Evolutionary conservation across 495 filamentous ascomycete species (phyloP), one percentile per base, ranked within the genome.

Genomic region (Penicillium pancosmium): DNA sequence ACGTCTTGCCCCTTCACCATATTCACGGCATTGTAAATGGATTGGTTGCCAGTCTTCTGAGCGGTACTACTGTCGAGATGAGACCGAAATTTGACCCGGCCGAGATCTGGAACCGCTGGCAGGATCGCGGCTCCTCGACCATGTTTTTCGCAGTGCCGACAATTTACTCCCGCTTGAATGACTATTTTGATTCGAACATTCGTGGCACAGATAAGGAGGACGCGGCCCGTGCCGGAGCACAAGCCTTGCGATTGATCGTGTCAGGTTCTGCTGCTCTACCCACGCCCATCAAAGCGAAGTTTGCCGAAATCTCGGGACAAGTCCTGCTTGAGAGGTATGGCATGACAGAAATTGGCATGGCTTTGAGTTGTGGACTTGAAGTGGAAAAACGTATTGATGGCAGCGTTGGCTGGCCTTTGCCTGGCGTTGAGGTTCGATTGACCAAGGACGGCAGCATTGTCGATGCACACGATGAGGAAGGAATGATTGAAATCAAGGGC

Each of bases 341-440:
- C 5, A 80, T 80, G 77, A 80, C 77, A 1, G 77, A 80, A 61
- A 77, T 78, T 25, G 76, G 76, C 5, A 80, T 80, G 76, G 76
- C 67, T n/a, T 52, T 79, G 16, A 79, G 75, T 54, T 79, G 75
- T 47, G 75, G 75, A 16, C 59, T 78, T 19, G 72, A 74, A 11
- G 47, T 68, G 11, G 62, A 68, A 18, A 64, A 69, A 38, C 74
- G 77, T 10, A 69, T 76, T 34, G 75, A 78, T 57, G 77, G 77
- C 10, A 78, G 77, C 52, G 77, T 79, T 12, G 77, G 77, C n/a
- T 78, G 75, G 75, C 71, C 77, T 1, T 61, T 79, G 19, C 77
- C 77, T 5, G 77, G 75, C 1, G 75, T 79, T 7, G 62, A 74
- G 43, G 75, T 78, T 9, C 75, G 75, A 8, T 50, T 79, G 47